Evolutionary conservation across 805 yeast genomes (phyloP).

Genomic region (Metschnikowia chrysomelidarum): DNA sequence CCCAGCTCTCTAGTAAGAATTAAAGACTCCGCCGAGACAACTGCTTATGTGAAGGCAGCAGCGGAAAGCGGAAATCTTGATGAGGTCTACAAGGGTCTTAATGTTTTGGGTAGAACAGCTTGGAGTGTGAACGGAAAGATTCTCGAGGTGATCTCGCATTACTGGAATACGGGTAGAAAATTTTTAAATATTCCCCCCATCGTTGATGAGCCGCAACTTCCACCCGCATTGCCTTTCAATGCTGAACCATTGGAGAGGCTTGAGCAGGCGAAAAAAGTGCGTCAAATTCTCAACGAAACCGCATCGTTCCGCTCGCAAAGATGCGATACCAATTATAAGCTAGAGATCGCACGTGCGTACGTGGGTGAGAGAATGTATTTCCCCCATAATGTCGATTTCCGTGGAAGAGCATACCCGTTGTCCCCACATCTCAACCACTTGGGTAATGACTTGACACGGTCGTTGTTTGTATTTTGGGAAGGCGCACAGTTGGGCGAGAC

Average conservation of each 20-base stretch:
- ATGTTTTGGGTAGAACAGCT: slow-evolving; percentile 63
- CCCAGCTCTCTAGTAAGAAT: slow-evolving; percentile 68
- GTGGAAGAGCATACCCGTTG: slow-evolving; percentile 83
- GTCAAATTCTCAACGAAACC: slow-evolving; percentile 55
- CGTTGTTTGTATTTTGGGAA: slow-evolving; percentile 71
- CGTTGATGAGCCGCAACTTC: slow-evolving; percentile 43
- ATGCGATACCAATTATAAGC: slow-evolving; percentile 89
- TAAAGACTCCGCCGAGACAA: slow-evolving; percentile 83
- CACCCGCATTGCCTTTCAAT: slow-evolving; percentile 52
- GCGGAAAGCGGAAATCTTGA: slow-evolving; percentile 64
- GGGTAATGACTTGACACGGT: slow-evolving; percentile 76
- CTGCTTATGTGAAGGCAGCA: slow-evolving; percentile 85
- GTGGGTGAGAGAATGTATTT: slow-evolving; percentile 74
- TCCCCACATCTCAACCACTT: slow-evolving; percentile 79
- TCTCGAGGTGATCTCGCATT: slow-evolving; percentile 64
- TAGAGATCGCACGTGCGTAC: slow-evolving; percentile 91
- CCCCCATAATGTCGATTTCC: slow-evolving; percentile 78
- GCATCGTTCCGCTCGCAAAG: slow-evolving; percentile 77
- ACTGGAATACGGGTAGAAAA: slow-evolving; percentile 85
- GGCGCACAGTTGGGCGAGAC: slow-evolving; percentile 63
- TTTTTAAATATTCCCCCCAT: slow-evolving; percentile 67
- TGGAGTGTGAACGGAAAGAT: slow-evolving; percentile 87
- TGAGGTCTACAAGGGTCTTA: slow-evolving; percentile 64
- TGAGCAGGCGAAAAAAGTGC: slow-evolving; percentile 65
- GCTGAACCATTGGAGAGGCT: slow-evolving; percentile 71